Evolutionary conservation across 106 monocot genomes (phyloP), one percentile per base, ranked within the genome.

Genomic region (Xerophyta viscosa): DNA sequence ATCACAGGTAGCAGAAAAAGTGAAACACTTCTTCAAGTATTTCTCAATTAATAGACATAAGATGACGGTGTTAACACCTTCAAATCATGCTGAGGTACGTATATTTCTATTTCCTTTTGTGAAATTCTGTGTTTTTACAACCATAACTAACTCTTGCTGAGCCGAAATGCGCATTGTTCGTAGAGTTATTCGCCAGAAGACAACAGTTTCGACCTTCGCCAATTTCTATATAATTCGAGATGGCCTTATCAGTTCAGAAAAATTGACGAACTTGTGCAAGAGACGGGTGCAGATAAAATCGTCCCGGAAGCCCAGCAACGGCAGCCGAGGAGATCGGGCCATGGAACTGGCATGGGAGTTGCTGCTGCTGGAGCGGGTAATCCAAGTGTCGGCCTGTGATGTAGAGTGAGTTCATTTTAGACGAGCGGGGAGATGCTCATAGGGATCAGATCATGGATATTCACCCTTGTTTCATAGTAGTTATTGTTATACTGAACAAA

Each of bases 161-260:
- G n/a, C 11, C 33, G 11, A 12, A 23, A 29, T 37, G 15, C 1
- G 10, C 24, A 3, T 54, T 65, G 50, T 50, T 60, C 61, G 36
- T 42, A 98, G 96, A 98, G 89, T 61, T 98, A 98, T 56, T 98
- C 96, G 13, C 96, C 96, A 4, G 96, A 98, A 47, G 96, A 98
- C 58, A 98, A 98, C 66, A 65, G 96, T 49, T 98, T 79, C 24
- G 96, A 98, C 64, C 85, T 98, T 59, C 88, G 96, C 4, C 96
- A 98, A 47, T 98, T 98, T 47, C 66, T 98, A 14, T 98, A 98
- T 63, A 98, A 98, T 60, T 82, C 86, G 24, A 79, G 85, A 48
- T 98, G 96, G 96, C 89, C 96, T 20, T 98, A 71, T 60, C 96
- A 98, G 41, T 98, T 98, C 37, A 78, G 85, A 49, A 96, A 85